phyloP scores from a whole-genome alignment of 2,329 filamentous ascomycete species.

The Colletotrichum tanaceti region DNA sequence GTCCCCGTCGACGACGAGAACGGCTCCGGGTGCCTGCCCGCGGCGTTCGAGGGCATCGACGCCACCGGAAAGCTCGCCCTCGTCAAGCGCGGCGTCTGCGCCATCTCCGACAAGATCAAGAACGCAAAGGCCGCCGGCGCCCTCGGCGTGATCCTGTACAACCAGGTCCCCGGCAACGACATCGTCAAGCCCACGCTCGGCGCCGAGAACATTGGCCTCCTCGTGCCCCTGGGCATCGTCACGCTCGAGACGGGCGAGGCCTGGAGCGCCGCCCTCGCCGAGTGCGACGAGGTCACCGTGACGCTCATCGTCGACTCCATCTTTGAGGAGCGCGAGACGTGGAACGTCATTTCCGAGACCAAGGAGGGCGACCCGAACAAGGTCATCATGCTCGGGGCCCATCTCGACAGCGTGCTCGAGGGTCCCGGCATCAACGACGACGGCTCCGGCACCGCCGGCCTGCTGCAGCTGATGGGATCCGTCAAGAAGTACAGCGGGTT shows the following conservation, averaged over 20 bases:
- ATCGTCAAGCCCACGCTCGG: slow-evolving; percentile 64
- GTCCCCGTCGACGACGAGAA: slow-evolving; percentile 52
- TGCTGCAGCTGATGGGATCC: slow-evolving; percentile 53
- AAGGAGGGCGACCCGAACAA: slow-evolving; percentile 56
- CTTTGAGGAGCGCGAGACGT: slow-evolving; percentile 51
- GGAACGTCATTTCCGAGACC: slow-evolving; percentile 57
- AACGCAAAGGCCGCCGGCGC: slow-evolving; percentile 57
- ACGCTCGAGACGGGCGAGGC: slow-evolving; percentile 50
- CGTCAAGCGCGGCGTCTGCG: slow-evolving; percentile 57
- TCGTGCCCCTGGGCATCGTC: slow-evolving; percentile 53
- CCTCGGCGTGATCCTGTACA: slow-evolving; percentile 66
- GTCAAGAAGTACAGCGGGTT: slow-evolving; percentile 52
- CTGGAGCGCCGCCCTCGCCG: slow-evolving; percentile 50
- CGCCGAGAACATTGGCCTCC: slow-evolving; percentile 50
- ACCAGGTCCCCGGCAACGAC: slow-evolving; percentile 63
- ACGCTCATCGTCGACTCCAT: slow-evolving; percentile 52
- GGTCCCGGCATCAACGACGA: slow-evolving; percentile 57
- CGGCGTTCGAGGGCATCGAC: slow-evolving; percentile 57
- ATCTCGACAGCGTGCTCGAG: slow-evolving; percentile 54
- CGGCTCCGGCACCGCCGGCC: slow-evolving; percentile 52
- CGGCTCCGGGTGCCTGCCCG: slow-evolving; percentile 55
- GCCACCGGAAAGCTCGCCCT: slow-evolving; percentile 58
- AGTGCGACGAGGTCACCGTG: slow-evolving; percentile 49
- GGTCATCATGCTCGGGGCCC: slow-evolving; percentile 56
- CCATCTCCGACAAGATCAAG: slow-evolving; percentile 56